phyloP scores from a whole-genome alignment of 2,329 filamentous ascomycete species.

The Tolypocladium sp. region DNA sequence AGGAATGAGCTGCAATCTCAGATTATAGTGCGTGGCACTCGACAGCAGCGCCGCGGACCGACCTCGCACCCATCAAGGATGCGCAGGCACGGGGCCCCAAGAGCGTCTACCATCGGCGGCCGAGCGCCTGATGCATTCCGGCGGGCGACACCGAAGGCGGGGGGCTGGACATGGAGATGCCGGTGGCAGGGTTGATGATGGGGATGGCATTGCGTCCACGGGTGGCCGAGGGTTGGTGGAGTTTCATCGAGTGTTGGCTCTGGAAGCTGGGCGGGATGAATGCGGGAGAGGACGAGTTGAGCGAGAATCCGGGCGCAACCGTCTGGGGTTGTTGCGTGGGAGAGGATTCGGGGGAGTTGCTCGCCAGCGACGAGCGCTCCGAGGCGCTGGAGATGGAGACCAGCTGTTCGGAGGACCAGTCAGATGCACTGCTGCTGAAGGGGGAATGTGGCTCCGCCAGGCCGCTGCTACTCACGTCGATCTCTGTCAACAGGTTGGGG shows the following conservation, averaged over 20 bases:
- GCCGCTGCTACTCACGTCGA: constrained; percentile 59
- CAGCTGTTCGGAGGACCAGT: constrained; percentile 48
- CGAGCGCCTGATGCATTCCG: constrained; percentile 48
- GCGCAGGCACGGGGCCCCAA: constrained; percentile 14
- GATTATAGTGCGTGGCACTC: constrained; percentile 23
- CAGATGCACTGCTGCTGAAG: constrained; percentile 13
- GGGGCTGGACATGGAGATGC: constrained; percentile 80
- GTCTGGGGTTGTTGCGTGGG: constrained; percentile 82
- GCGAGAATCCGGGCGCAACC: constrained; percentile 67
- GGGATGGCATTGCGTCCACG: constrained; percentile 91
- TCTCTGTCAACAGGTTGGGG: constrained; percentile 83
- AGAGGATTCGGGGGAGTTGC: constrained; percentile 85
- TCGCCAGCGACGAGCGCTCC: constrained; percentile 89
- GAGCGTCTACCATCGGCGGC: constrained; percentile 42
- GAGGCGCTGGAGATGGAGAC: constrained; percentile 89
- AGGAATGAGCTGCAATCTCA: constrained; percentile 27
- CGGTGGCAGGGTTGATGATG: constrained; percentile 92
- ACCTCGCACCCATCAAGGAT: constrained; percentile 22
- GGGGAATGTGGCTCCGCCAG: constrained; percentile 8
- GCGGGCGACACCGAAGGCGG: constrained; percentile 61
- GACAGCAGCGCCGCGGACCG: constrained; percentile 24
- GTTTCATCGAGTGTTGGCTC: constrained; percentile 61
- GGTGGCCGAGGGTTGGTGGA: constrained; percentile 84
- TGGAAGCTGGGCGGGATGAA: constrained; percentile 59
- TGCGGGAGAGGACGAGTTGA: constrained; percentile 57